A percentile compares a stretch with the other conserved stretches of the same genome.
phyloP scores from a whole-genome alignment of 2,329 filamentous ascomycete genomes.

The Colletotrichum cereale region DNA sequence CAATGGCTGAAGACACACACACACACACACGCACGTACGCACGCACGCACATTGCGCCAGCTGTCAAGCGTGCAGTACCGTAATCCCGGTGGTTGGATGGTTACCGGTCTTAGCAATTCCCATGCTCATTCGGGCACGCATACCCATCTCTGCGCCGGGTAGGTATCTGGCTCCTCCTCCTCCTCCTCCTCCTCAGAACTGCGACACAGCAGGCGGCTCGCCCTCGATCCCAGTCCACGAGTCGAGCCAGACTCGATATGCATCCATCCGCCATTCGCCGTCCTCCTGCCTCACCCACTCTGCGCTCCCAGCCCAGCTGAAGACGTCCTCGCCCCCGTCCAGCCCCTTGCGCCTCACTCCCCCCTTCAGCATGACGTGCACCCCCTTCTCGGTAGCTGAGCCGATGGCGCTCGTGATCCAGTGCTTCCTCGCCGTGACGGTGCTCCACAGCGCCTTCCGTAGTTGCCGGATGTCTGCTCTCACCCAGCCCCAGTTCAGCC shows the following conservation, averaged over 20 bases:
- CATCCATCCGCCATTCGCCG: conserved; percentile 38
- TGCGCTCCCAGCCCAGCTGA: conserved; percentile 40
- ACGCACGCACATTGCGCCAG: conserved; percentile 14
- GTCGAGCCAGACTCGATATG: conserved; percentile 39
- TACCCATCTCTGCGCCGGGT: neutral
- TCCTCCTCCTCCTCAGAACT: conserved; percentile 23
- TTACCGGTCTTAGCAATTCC: conserved; percentile 4
- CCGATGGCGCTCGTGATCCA: conserved; percentile 39
- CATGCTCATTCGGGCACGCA: neutral
- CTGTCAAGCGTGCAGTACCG: conserved; percentile 1
- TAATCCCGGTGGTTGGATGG: conserved; percentile 4
- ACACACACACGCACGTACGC: neutral
- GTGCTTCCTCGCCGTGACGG: conserved; percentile 36
- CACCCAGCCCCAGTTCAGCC: conserved; percentile 28
- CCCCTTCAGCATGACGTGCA: conserved; percentile 39
- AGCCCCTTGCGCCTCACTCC: conserved; percentile 32
- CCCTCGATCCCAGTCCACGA: conserved; percentile 35
- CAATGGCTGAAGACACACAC: conserved; percentile 16
- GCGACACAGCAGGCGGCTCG: conserved; percentile 26
- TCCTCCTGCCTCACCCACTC: conserved; percentile 32
- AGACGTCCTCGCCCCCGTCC: conserved; percentile 20
- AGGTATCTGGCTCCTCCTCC: no score
- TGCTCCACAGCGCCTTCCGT: conserved; percentile 34
- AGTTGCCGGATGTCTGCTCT: conserved; percentile 30
- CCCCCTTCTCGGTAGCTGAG: conserved; percentile 19